Percentiles rank a stretch among this genome's conserved stretches.
Evolutionary conservation across 257 asterid species (phyloP).

Genomic region (Przewalskia tangutica): DNA sequence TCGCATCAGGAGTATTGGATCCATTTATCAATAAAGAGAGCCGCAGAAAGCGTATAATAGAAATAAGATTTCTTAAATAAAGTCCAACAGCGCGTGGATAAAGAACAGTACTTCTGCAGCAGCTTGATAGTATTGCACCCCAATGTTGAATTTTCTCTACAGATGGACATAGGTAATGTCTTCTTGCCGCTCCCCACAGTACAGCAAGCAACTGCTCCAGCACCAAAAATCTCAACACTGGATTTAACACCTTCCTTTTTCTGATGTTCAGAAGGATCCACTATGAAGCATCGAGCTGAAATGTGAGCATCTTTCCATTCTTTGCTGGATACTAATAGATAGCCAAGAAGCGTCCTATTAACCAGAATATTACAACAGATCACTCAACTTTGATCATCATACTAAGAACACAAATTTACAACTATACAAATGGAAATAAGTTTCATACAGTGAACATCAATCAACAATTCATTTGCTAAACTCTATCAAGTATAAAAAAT

Average conservation of each 20-base stretch:
- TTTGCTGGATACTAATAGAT: constrained; percentile 62
- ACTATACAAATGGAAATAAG: neutral
- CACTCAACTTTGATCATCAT: neutral
- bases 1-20: neutral
- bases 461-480: neutral
- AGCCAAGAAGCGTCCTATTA: constrained; percentile 65
- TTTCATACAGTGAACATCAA: neutral
- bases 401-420: neutral
- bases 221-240: constrained; percentile 63
- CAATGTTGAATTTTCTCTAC: constrained; percentile 32
- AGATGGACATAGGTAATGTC: constrained; percentile 31
- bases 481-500: neutral
- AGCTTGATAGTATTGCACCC: constrained; percentile 36
- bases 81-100: neutral
- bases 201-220: constrained; percentile 78
- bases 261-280: constrained; percentile 34
- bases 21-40: neutral
- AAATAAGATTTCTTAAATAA: neutral
- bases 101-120: constrained; percentile 57
- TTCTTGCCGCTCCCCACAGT: constrained; percentile 23
- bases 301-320: constrained; percentile 53
- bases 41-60: neutral
- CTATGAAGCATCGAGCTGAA: constrained; percentile 55
- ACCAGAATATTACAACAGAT: constrained; percentile 2
- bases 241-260: constrained; percentile 45